Evolutionary conservation across 768 basidiomycete genomes (phyloP).

Genomic region (Suillus brevipes): DNA sequence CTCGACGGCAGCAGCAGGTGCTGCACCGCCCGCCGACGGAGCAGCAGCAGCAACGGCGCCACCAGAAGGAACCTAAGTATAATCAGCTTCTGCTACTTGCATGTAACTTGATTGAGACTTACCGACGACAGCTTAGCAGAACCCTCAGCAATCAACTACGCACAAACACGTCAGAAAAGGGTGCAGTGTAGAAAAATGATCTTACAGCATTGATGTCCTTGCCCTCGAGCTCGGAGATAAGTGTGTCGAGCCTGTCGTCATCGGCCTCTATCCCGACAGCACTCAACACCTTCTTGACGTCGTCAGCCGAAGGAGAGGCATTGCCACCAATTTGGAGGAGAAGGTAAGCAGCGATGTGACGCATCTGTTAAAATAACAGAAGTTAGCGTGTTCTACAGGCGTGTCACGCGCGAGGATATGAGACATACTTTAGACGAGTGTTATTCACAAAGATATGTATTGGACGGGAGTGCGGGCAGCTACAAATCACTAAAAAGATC

Average conservation of each 20-base stretch:
- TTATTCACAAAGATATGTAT: slow-evolving; percentile 19
- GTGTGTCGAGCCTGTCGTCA: slow-evolving; percentile 71
- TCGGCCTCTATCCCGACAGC: slow-evolving; percentile 90
- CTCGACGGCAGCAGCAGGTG: slow-evolving; percentile 56
- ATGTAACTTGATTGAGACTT: slow-evolving; percentile 29
- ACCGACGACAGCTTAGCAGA: slow-evolving; percentile 93
- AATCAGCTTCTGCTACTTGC: slow-evolving; percentile 1
- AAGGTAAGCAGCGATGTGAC: slow-evolving; percentile 93
- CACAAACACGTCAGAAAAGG: slow-evolving; percentile 3
- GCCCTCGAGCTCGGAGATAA: slow-evolving; percentile 87
- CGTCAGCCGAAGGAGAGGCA: slow-evolving; percentile 76
- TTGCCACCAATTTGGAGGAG: slow-evolving; percentile 97
- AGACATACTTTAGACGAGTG: slow-evolving; percentile 45
- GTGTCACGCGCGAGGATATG: not conserved
- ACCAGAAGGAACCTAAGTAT: slow-evolving; percentile 83
- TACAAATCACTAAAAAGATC: slow-evolving; percentile 77
- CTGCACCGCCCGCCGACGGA: slow-evolving; percentile 47
- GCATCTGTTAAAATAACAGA: slow-evolving; percentile 56
- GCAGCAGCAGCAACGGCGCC: slow-evolving; percentile 65
- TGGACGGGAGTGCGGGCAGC: slow-evolving; percentile 62
- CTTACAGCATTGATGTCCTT: slow-evolving; percentile 84
- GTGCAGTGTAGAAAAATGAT: not conserved
- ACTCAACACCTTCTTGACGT: slow-evolving; percentile 84
- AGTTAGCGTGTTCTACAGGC: slow-evolving; percentile 1
- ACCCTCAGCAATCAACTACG: slow-evolving; percentile 88